A percentile compares a stretch with the other conserved stretches of the same genome.
phyloP scores from a whole-genome alignment of 257 asterid species.

The Eucommia ulmoides region DNA sequence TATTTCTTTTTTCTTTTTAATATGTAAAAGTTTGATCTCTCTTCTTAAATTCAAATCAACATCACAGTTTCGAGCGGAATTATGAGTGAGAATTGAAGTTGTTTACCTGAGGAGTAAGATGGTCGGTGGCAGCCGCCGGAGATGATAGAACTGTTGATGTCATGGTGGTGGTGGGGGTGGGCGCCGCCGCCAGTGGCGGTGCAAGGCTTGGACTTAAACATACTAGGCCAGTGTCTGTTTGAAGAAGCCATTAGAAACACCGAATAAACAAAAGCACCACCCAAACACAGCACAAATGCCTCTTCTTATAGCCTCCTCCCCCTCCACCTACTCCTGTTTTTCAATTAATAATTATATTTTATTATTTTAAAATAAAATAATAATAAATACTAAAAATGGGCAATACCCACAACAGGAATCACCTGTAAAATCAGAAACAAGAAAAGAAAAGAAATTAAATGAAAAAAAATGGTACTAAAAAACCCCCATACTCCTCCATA shows the following conservation, averaged over 20 bases:
- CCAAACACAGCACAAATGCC: slow-evolving; percentile 6
- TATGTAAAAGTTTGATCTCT: too few species aligned
- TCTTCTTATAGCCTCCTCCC: slow-evolving; percentile 17
- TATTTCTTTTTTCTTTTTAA: too few species aligned
- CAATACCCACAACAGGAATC: slow-evolving; percentile 62
- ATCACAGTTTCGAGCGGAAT: neutral
- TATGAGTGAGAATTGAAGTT: neutral
- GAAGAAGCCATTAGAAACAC: slow-evolving; percentile 30
- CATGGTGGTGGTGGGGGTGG: slow-evolving; percentile 40
- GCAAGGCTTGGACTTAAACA: slow-evolving; percentile 57
- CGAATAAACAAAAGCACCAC: neutral
- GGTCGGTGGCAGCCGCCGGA: slow-evolving; percentile 17
- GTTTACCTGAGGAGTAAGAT: slow-evolving; percentile 22
- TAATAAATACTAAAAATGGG: slow-evolving; percentile 14
- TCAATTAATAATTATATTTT: neutral
- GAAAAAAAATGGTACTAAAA: slow-evolving; percentile 10
- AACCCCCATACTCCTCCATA: slow-evolving; percentile 41
- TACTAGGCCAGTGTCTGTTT: slow-evolving; percentile 57
- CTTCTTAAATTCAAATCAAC: too few species aligned
- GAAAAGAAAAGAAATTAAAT: slow-evolving; percentile 43
- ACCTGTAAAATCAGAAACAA: slow-evolving; percentile 48
- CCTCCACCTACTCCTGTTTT: slow-evolving; percentile 20
- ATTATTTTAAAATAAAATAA: neutral
- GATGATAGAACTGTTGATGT: slow-evolving; percentile 34
- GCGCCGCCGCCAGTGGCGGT: too few species aligned